Evolutionary conservation across 1,284 basidiomycete genomes (phyloP).

Genomic region (Cerrena zonata): DNA sequence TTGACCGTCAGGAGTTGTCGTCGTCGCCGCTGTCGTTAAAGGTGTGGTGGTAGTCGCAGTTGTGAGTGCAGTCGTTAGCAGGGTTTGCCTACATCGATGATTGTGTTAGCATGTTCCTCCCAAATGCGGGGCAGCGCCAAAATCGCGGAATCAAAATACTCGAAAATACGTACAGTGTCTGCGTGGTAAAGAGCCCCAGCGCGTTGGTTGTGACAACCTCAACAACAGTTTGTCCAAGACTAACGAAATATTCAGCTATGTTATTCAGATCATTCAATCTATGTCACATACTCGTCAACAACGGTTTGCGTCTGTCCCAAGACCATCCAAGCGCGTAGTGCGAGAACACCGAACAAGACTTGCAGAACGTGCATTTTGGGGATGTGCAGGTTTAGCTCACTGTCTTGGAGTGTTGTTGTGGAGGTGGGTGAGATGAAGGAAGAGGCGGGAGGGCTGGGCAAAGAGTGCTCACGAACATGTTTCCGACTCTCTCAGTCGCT

Average conservation of each 20-base stretch:
- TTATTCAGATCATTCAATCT: too few relatives aligned
- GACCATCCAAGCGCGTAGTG: constrained; percentile 26
- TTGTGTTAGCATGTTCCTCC: too few relatives aligned
- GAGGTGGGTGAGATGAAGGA: too few relatives aligned
- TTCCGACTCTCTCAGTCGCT: too few relatives aligned
- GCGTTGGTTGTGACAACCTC: constrained; percentile 44
- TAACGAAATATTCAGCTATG: constrained; percentile 24
- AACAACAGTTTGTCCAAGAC: constrained; percentile 50
- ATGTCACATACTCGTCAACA: constrained; percentile 36
- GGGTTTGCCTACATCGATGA: not conserved
- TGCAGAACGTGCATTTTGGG: not conserved
- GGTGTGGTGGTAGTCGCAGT: constrained; percentile 15
- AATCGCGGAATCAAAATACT: not conserved
- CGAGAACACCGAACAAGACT: constrained; percentile 13
- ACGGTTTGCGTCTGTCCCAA: constrained; percentile 45
- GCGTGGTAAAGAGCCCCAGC: constrained; percentile 38
- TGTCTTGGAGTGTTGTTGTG: too few relatives aligned
- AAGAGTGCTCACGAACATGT: too few relatives aligned
- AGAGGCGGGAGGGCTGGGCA: too few relatives aligned
- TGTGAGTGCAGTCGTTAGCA: too few relatives aligned
- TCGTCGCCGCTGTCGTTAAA: constrained; percentile 20
- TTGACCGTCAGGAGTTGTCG: constrained; percentile 23
- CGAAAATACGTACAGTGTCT: constrained; percentile 39
- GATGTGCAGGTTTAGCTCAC: too few relatives aligned
- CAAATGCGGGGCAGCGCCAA: not conserved